phyloP scores from a whole-genome alignment of 371 early-diverging fungal genomes.

The Polyrhizophydium stewartii region DNA sequence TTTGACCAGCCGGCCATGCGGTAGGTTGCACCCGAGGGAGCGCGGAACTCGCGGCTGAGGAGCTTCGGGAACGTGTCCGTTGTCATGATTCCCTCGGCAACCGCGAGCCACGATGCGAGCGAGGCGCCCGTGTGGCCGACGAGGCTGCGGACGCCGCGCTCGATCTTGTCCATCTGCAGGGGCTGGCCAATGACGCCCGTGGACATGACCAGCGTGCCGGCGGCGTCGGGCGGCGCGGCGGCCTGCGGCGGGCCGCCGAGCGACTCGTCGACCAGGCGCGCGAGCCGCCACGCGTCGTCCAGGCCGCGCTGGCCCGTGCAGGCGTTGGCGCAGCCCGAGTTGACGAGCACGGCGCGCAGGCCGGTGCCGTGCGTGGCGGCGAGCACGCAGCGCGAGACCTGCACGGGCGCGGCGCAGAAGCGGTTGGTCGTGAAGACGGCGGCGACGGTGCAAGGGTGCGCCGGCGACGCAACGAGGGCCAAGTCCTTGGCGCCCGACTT shows the following conservation, averaged over 20 bases:
- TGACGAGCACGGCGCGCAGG: conserved; percentile 66
- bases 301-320: conserved; percentile 87
- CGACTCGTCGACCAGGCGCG: conserved; percentile 8
- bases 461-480: conserved; percentile 69
- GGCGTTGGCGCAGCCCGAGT: conserved; percentile 95
- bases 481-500: conserved; percentile 69
- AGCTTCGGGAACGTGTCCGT: conserved; percentile 96
- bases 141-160: conserved; percentile 61
- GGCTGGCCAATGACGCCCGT: conserved; percentile 96
- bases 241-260: neutral
- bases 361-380: conserved; percentile 1
- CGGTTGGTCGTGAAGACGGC: conserved; percentile 91
- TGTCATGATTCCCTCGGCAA: conserved; percentile 91
- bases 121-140: conserved; percentile 18
- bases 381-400: conserved; percentile 64
- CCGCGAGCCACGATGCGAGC: conserved; percentile 71
- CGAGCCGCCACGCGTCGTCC: conserved; percentile 71
- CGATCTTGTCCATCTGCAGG: conserved; percentile 79
- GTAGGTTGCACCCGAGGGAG: conserved; percentile 41
- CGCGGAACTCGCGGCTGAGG: conserved; percentile 53
- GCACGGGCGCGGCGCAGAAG: conserved; percentile 90
- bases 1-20: conserved; percentile 90
- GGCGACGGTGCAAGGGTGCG: conserved; percentile 69
- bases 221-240: conserved; percentile 2
- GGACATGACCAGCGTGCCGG: conserved; percentile 79